phyloP scores from a whole-genome alignment of 768 basidiomycete species.

The Calocera cornea region DNA sequence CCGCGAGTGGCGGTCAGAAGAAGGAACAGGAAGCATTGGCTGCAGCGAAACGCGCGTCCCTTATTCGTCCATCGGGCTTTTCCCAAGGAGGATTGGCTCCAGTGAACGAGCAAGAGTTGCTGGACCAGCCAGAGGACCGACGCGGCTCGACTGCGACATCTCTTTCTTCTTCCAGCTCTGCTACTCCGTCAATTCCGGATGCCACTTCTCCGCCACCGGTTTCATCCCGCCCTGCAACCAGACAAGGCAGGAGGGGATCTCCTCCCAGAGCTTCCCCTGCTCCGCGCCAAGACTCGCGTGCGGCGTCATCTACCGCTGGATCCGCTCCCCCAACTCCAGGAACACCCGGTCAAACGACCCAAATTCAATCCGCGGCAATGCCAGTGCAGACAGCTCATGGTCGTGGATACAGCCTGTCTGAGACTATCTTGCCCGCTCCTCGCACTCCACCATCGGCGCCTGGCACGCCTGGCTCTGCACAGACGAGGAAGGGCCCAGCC shows the following conservation, averaged over 20 bases:
- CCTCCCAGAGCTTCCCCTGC: too few species aligned
- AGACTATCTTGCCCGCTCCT: background rate
- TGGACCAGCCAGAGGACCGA: constrained; percentile 39
- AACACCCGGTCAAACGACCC: background rate
- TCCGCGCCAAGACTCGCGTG: constrained; percentile 8
- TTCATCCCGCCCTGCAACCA: background rate
- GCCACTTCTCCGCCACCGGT: background rate
- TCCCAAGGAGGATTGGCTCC: background rate
- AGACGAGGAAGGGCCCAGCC: constrained; percentile 36
- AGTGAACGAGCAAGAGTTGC: background rate
- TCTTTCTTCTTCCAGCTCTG: background rate
- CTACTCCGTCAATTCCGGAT: background rate
- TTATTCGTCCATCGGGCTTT: background rate
- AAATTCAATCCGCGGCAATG: background rate
- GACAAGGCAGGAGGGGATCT: constrained; percentile 8
- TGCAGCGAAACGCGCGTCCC: constrained; percentile 1
- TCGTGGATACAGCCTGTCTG: background rate
- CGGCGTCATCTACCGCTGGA: background rate
- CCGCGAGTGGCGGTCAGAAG: constrained; percentile 5
- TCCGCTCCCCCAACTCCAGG: constrained; percentile 8
- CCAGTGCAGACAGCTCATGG: background rate
- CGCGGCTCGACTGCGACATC: constrained; percentile 11
- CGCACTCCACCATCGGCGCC: background rate
- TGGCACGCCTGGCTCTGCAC: constrained; percentile 7
- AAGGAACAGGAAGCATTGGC: background rate